Conservation (phyloP, 768 basidiomycete genomes). For the Lactifluus piperatus region DNA sequence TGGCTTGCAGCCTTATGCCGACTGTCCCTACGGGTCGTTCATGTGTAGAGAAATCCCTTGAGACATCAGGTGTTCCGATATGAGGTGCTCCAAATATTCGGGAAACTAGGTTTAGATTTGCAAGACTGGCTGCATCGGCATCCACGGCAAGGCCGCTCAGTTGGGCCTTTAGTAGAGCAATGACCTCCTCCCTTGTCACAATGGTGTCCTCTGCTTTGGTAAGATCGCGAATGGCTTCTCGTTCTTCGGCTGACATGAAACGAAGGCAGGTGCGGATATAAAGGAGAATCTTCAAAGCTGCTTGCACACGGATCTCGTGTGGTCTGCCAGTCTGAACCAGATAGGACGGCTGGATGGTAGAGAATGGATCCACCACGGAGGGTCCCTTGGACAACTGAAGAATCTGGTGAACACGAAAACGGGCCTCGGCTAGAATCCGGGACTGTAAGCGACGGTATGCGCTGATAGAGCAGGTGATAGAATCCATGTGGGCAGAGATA, state of each 20-base stretch:
- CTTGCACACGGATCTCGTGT: conserved; percentile 55
- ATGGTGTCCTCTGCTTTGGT: conserved; percentile 18
- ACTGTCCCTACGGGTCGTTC: background rate
- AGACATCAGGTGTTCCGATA: background rate
- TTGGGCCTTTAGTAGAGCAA: conserved; percentile 11
- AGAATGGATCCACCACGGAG: conserved; percentile 62
- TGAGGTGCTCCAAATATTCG: conserved; percentile 12
- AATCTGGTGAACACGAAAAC: conserved; percentile 33
- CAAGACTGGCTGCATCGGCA: conserved; percentile 5
- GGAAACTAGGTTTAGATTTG: conserved; percentile 15
- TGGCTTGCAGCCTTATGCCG: background rate
- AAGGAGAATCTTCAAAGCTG: conserved; percentile 67
- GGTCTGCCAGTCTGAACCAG: conserved; percentile 70
- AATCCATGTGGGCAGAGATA: background rate
- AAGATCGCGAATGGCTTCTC: conserved; percentile 19
- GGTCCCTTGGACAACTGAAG: conserved; percentile 42
- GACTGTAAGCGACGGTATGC: background rate
- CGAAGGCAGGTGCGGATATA: conserved; percentile 65
- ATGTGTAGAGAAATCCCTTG: background rate
- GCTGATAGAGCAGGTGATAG: background rate
- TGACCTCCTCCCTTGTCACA: conserved; percentile 14
- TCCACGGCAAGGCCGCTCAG: conserved; percentile 11
- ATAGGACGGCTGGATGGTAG: conserved; percentile 77
- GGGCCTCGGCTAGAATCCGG: background rate
- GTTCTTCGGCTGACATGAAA: conserved; percentile 29